Conservation (phyloP, 2,329 filamentous ascomycete genomes). For the Xylariaceae sp. region DNA sequence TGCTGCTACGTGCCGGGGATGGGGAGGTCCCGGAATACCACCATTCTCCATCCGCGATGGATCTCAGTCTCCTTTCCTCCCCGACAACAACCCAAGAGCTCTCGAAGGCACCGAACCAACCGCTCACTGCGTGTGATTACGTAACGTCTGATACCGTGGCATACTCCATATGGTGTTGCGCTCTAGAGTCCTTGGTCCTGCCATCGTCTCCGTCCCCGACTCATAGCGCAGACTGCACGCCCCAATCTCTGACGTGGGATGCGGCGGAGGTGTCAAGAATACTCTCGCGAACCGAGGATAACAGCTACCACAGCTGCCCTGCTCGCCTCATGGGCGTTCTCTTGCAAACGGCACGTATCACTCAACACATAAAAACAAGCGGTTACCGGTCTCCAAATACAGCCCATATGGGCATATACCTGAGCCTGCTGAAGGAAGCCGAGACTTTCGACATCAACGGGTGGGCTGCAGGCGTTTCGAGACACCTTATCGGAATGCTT, state of each 20-base stretch:
- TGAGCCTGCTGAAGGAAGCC: conserved; percentile 40
- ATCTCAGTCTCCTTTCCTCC: conserved; percentile 1
- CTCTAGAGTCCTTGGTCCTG: conserved; percentile 38
- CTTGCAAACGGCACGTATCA: conserved; percentile 42
- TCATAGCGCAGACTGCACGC: conserved; percentile 25
- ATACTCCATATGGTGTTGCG: conserved; percentile 33
- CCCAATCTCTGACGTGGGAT: conserved; percentile 33
- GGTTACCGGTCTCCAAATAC: conserved; percentile 29
- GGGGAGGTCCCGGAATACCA: background rate
- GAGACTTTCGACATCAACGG: conserved; percentile 40
- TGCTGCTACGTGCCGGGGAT: background rate
- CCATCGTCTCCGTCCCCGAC: conserved; percentile 16
- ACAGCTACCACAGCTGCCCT: conserved; percentile 33
- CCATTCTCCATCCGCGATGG: background rate
- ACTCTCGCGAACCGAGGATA: conserved; percentile 30
- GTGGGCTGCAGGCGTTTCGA: conserved; percentile 41
- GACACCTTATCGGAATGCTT: conserved; percentile 25
- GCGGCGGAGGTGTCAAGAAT: conserved; percentile 23
- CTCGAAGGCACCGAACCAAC: background rate
- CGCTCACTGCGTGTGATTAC: conserved; percentile 37
- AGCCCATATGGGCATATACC: conserved; percentile 36
- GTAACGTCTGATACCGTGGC: conserved; percentile 44
- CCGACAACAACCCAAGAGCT: background rate
- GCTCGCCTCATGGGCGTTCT: conserved; percentile 43
- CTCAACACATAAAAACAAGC: conserved; percentile 34